Conservation (phyloP, 202 grass and related monocot genomes). For the Digitaria exilis region DNA sequence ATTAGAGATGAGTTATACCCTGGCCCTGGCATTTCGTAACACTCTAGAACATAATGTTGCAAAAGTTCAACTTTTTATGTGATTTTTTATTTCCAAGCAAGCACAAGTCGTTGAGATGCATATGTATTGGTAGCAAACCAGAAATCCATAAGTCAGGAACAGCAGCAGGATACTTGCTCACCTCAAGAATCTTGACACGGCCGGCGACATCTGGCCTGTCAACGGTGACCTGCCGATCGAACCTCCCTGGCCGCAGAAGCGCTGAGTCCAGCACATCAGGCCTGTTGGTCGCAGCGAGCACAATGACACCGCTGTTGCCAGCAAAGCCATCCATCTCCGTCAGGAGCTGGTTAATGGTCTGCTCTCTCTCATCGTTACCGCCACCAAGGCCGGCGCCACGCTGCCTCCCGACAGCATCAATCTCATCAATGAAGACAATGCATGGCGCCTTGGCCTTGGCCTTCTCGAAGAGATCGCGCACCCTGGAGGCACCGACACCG, state of each 20-base stretch:
- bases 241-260: slow-evolving; percentile 70
- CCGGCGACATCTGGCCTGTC: slow-evolving; percentile 89
- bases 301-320: slow-evolving; percentile 91
- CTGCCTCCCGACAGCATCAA: slow-evolving; percentile 87
- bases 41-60: not conserved
- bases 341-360: slow-evolving; percentile 94
- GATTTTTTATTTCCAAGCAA: not conserved
- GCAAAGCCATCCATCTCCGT: slow-evolving; percentile 95
- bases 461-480: slow-evolving; percentile 95
- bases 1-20: too few relatives aligned
- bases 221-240: slow-evolving; percentile 90
- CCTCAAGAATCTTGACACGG: slow-evolving; percentile 82
- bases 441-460: slow-evolving; percentile 92
- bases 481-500: slow-evolving; percentile 85
- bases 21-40: too few relatives aligned
- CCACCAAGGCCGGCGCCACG: slow-evolving; percentile 80
- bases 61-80: not conserved
- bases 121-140: not conserved
- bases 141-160: not conserved
- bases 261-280: slow-evolving; percentile 79
- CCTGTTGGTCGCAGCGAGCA: slow-evolving; percentile 82
- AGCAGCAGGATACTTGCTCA: slow-evolving; percentile 28
- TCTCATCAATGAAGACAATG: slow-evolving; percentile 98
- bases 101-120: not conserved
- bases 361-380: slow-evolving; percentile 91